Base-by-base conservation (phyloP, 1,284 basidiomycete species). In the Schizopora paradoxa region DNA sequence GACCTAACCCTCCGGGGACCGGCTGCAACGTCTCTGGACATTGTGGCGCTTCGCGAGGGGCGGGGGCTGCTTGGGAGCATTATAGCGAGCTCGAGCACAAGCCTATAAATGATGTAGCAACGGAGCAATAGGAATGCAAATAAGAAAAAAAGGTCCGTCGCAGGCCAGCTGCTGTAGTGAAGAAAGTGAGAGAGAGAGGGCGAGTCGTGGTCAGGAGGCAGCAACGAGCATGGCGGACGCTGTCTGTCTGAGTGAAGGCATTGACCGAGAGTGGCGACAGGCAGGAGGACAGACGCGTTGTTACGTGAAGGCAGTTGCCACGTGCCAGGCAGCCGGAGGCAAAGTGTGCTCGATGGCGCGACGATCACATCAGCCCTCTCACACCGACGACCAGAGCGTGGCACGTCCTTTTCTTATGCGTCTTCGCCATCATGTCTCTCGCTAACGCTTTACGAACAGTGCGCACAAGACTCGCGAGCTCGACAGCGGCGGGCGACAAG, bases 401-500 rank as follows among this genome's bases (percentile, higher is more conserved):
- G 18, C 22, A 13, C 21, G 8, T 39, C 8, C 25, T 19, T 13
- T 43, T 18, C 37, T 36, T 16, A 21, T 37, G 28, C 35, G 25
- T 19, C 14, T 43, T 32, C 29, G 37, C 25, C 31, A 43, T 10
- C 11, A 47, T 41, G 35, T 33, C 16, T n/a, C 33, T 39, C 34
- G 29, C 41, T 22, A 27, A 41, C 18, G 43, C 27, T n/a, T 41
- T 46, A 19, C 40, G 34, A 18, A 45, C 41, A 18, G 25, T 39
- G 11, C 41, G 51, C n/a, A 47, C 56, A 14, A 60, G 69, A 42
- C 57, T 58, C 29, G 67, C 65, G 5, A 76, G 69, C 56, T 67
- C 70, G 8, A 54, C 62, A 5, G 57, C 64, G 11, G 56, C 61
- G 13, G 6, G 65, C 58, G 66, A 71, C 55, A 76, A 73, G 49